Base-by-base conservation (phyloP, 108 stramenopile genomes). In the Nitzschia palea region DNA sequence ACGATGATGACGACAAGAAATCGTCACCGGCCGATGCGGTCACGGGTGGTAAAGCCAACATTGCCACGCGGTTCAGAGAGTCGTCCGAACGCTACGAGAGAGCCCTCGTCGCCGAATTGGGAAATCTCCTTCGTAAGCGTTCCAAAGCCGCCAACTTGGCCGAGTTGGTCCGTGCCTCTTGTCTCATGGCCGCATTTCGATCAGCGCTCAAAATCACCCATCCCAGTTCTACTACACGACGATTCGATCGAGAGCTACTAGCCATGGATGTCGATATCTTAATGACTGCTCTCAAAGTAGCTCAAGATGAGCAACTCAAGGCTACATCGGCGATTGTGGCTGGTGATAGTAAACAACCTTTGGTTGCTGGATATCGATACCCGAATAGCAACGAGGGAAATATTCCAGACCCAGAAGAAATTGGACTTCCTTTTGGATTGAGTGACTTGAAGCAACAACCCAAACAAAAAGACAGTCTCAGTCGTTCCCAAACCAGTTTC, bases 181-280 rank as follows among this genome's bases (percentile, higher is more conserved):
- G 80, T 44, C 74, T 95, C 47, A 82, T 95, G 75, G 82, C 90
- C 12, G 82, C 89, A 25, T 92, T 95, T 70, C 89, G 94, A 54
- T 86, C 90, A 15, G 87, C 89, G 43, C 86, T 95, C n/a, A 91
- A 92, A 65, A 81, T 92, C 63, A 86, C 88, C 0, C 90, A 92
- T 57, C 94, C 94, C 0, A 88, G 86, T 71, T 92, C 90, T 10
- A 76, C 94, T 23, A 87, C 90, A 8, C 81, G 94, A 47, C 77
- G 87, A 37, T 80, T 72, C 57, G 94, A 95, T 65, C 87, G 83
- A 55, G 90, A 92, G 47, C 44, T 90, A 9, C 54, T 95, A 27
- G 88, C 94, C 26, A 86, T 95, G 88, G 94, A 91, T 68, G 85
- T 86, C 6, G 89, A 95, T 63, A 91, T 95, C 50, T 75, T 91